A percentile compares a stretch with the other conserved stretches of the same genome.
Evolutionary conservation across 139 green algal species (phyloP).

Genomic region (Limnomonas spitsbergensis): DNA sequence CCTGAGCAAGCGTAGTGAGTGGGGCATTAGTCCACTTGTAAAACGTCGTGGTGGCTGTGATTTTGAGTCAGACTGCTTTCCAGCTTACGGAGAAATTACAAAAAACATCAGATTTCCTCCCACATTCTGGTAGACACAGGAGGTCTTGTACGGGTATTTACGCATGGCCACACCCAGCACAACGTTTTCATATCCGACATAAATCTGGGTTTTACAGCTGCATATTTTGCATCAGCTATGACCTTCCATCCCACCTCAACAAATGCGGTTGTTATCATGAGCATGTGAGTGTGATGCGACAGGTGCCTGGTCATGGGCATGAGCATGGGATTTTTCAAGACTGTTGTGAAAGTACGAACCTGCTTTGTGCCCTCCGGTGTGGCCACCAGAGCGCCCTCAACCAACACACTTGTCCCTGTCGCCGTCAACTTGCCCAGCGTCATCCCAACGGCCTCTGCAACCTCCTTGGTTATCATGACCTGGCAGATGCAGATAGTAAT

Average conservation of each 20-base stretch:
- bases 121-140: neutral
- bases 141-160: no score
- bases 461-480: slow-evolving; percentile 39
- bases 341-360: no score
- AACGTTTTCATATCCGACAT: no score
- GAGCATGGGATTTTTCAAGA: no score
- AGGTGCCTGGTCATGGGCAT: no score
- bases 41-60: neutral
- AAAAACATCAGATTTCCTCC: neutral
- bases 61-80: neutral
- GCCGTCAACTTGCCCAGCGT: slow-evolving; percentile 62
- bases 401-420: slow-evolving; percentile 83
- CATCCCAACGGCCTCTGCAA: slow-evolving; percentile 61
- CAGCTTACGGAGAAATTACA: neutral
- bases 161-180: no score
- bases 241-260: no score
- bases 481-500: neutral
- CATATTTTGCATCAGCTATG: no score
- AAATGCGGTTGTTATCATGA: no score
- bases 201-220: no score
- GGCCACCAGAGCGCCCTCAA: slow-evolving; percentile 80
- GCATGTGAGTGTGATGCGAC: no score
- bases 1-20: slow-evolving; percentile 33
- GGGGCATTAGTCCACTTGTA: neutral
- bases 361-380: slow-evolving; percentile 88